Conservation (phyloP, 108 stramenopile species). For the Nitzschia sp. region DNA sequence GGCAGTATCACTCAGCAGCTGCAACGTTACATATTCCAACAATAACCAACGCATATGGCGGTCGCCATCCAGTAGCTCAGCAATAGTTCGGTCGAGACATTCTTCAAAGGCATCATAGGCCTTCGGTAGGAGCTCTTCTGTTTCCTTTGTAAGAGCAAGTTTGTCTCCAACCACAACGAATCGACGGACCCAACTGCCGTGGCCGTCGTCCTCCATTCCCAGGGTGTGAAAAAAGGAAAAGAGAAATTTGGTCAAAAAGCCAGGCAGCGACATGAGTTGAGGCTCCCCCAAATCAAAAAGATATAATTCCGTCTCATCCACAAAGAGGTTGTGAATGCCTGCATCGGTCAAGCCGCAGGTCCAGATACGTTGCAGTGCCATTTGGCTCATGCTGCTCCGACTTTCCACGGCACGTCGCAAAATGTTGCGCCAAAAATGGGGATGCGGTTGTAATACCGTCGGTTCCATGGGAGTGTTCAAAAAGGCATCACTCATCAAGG, state of each 20-base stretch:
- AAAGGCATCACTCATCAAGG: constrained; percentile 40
- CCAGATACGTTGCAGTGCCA: constrained; percentile 68
- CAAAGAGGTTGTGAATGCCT: constrained; percentile 79
- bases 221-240: constrained; percentile 72
- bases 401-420: constrained; percentile 26
- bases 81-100: constrained; percentile 54
- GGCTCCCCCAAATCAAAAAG: constrained; percentile 81
- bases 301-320: constrained; percentile 52
- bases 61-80: constrained; percentile 68
- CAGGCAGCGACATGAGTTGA: constrained; percentile 61
- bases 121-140: constrained; percentile 53
- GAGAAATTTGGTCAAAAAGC: constrained; percentile 78
- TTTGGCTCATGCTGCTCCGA: constrained; percentile 22
- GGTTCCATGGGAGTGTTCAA: constrained; percentile 33
- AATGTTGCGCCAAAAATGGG: constrained; percentile 36
- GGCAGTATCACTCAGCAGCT: constrained; percentile 67
- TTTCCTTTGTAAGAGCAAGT: constrained; percentile 52
- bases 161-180: constrained; percentile 52
- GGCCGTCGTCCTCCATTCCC: constrained; percentile 77
- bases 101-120: constrained; percentile 67
- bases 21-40: constrained; percentile 62
- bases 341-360: constrained; percentile 81
- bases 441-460: constrained; percentile 17
- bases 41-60: constrained; percentile 58
- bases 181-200: constrained; percentile 68